Conservation (phyloP, 192 early-diverging fungal species). For the Ambispora gerdemannii region DNA sequence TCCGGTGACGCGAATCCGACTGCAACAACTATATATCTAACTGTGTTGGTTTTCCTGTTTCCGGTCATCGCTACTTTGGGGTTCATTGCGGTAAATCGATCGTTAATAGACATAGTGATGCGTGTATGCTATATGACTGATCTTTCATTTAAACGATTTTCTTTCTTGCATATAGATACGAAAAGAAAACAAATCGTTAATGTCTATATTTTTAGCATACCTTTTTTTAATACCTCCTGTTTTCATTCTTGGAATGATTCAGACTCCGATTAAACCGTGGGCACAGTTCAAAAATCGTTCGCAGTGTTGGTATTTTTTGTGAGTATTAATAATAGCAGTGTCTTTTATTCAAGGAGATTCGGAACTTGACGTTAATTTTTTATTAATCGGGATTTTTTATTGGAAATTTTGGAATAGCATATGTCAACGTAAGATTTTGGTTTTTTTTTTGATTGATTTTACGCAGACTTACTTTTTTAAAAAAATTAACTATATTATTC, state of each 20-base stretch:
- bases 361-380: too few species aligned
- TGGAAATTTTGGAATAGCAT: neutral
- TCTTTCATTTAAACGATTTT: neutral
- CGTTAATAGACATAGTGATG: neutral
- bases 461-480: too few species aligned
- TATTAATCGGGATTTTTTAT: neutral
- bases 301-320: neutral
- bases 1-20: neutral
- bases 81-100: neutral
- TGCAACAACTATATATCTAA: slow-evolving; percentile 2
- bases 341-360: neutral
- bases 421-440: neutral
- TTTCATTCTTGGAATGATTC: neutral
- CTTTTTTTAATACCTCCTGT: neutral
- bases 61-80: neutral
- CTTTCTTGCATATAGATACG: neutral
- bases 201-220: slow-evolving; percentile 3
- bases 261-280: neutral
- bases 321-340: too few species aligned
- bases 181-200: neutral
- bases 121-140: neutral
- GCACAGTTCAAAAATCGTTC: neutral
- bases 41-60: neutral
- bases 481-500: too few species aligned
- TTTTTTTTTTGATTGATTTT: neutral